phyloP scores from a whole-genome alignment of 306 rosid species.

The Herpetospermum pedunculosum region DNA sequence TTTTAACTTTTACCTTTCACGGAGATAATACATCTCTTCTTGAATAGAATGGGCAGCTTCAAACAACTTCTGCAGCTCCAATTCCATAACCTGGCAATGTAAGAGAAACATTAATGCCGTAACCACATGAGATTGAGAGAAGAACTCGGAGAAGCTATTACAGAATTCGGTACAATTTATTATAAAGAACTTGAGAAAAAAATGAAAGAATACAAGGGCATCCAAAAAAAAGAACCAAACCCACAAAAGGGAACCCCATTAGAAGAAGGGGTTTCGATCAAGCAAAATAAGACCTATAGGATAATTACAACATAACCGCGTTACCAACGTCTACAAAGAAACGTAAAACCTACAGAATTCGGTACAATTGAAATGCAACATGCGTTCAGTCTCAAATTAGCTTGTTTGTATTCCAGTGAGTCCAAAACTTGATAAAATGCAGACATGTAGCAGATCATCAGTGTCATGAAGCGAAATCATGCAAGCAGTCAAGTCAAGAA shows the following conservation, averaged over 20 bases:
- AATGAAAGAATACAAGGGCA: too few relatives aligned
- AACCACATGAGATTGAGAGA: not conserved
- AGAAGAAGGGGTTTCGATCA: too few relatives aligned
- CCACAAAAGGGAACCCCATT: too few relatives aligned
- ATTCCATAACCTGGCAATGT: conserved; percentile 58
- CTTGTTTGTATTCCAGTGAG: not conserved
- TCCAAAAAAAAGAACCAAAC: too few relatives aligned
- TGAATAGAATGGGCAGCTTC: conserved; percentile 63
- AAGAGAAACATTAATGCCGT: conserved; percentile 6
- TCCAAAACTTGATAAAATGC: not conserved
- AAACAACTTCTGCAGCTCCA: conserved; percentile 63
- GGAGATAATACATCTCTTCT: conserved; percentile 76
- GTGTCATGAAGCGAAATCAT: not conserved
- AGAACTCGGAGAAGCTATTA: not conserved
- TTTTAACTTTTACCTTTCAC: conserved; percentile 66
- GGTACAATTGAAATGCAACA: not conserved
- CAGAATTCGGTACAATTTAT: too few relatives aligned
- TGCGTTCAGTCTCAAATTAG: not conserved
- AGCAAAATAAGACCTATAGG: too few relatives aligned
- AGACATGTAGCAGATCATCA: not conserved
- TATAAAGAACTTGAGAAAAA: too few relatives aligned
- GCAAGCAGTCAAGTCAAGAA: not conserved
- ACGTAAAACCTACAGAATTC: too few relatives aligned
- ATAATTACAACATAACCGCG: too few relatives aligned
- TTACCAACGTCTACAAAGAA: too few relatives aligned